Conservation (phyloP, 495 filamentous ascomycete genomes). For the Aspergillus funiculosus region DNA sequence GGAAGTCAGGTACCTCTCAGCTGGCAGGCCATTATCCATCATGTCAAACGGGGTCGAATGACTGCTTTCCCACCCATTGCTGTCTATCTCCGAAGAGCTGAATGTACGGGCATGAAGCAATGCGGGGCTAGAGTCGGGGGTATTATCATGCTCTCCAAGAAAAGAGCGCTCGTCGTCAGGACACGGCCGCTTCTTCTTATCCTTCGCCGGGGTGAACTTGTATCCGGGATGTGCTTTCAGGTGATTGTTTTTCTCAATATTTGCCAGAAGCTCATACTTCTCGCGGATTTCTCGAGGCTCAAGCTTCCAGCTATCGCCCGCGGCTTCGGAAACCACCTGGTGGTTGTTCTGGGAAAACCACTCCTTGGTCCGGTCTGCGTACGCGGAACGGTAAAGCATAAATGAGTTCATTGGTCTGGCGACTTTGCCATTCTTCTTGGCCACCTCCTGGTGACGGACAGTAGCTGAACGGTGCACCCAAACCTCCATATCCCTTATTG, state of each 20-base stretch:
- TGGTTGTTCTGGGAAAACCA: conserved; percentile 88
- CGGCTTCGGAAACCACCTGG: conserved; percentile 81
- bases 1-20: conserved; percentile 26
- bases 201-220: conserved; percentile 88
- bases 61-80: conserved; percentile 26
- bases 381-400: conserved; percentile 96
- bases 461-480: conserved; percentile 72
- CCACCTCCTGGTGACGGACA: conserved; percentile 59
- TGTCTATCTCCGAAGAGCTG: conserved; percentile 28
- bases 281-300: conserved; percentile 65
- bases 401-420: conserved; percentile 97
- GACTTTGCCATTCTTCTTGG: conserved; percentile 69
- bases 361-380: conserved; percentile 75
- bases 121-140: conserved; percentile 22
- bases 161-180: conserved; percentile 29
- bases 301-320: conserved; percentile 78
- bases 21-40: conserved; percentile 21
- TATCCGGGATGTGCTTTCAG: conserved; percentile 82
- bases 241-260: conserved; percentile 80
- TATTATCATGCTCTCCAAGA: background rate
- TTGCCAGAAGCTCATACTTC: conserved; percentile 77
- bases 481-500: conserved; percentile 71
- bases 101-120: conserved; percentile 21
- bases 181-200: conserved; percentile 45
- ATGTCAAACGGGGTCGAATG: conserved; percentile 32